phyloP scores from a whole-genome alignment of 768 basidiomycete genomes.

The Rhodosporidiobolus odoratus region DNA sequence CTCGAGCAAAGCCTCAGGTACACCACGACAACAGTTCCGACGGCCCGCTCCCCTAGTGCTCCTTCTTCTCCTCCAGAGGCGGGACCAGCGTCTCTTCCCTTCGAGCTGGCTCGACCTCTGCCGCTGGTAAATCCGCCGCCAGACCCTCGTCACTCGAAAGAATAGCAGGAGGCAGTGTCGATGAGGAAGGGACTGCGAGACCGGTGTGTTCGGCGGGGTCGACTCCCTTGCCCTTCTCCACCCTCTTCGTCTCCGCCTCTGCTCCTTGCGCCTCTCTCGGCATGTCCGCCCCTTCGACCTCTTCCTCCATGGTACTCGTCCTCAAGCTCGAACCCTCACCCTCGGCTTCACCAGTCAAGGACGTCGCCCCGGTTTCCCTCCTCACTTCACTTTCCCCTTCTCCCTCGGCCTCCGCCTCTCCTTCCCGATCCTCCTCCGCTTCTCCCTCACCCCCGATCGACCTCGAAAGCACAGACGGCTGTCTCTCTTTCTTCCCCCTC shows the following conservation, averaged over 20 bases:
- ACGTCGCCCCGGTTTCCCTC: not conserved
- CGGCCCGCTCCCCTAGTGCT: too few relatives aligned
- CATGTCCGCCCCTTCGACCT: not conserved
- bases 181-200: not conserved
- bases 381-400: not conserved
- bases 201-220: not conserved
- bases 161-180: not conserved
- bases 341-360: not conserved
- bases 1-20: too few relatives aligned
- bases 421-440: too few relatives aligned
- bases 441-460: not conserved
- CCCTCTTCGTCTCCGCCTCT: not conserved
- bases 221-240: not conserved
- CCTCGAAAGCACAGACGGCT: not conserved
- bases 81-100: too few relatives aligned
- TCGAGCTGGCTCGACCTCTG: too few relatives aligned
- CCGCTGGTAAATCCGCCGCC: too few relatives aligned
- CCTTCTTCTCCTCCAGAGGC: too few relatives aligned
- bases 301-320: not conserved
- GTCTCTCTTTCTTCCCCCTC: slow-evolving; percentile 1
- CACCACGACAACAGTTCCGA: too few relatives aligned
- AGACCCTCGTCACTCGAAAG: too few relatives aligned
- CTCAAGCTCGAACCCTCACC: not conserved
- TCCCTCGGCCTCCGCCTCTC: not conserved
- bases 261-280: not conserved